These are phyloP conservation scores for Blastobotrys persicus DNA, from an alignment of 1,139 yeast species.

Conservation along the genomic window DNA sequence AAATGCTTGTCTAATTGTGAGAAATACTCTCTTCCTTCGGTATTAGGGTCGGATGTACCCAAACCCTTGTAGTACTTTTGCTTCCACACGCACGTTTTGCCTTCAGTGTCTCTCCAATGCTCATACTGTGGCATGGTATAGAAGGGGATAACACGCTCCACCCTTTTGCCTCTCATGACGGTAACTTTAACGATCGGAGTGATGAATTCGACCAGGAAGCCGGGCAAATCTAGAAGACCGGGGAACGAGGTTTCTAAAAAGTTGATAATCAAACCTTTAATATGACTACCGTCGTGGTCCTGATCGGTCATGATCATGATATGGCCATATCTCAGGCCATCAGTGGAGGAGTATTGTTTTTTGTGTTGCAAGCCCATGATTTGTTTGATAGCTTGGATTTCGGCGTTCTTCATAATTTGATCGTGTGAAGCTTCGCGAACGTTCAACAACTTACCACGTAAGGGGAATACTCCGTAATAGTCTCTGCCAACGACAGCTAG, in stretches of 20 bases:
- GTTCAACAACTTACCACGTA: constrained; percentile 90
- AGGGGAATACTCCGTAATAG: constrained; percentile 91
- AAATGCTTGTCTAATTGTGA: constrained; percentile 81
- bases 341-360: constrained; percentile 71
- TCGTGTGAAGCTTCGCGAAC: constrained; percentile 96
- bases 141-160: constrained; percentile 60
- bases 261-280: constrained; percentile 92
- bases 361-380: constrained; percentile 95
- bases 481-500: constrained; percentile 95
- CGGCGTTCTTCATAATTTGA: constrained; percentile 87
- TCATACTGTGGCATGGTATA: constrained; percentile 97
- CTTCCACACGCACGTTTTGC: constrained; percentile 74
- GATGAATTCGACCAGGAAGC: constrained; percentile 87
- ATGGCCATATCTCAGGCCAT: constrained; percentile 87
- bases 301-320: constrained; percentile 99
- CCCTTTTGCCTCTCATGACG: constrained; percentile 61
- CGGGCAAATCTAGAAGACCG: constrained; percentile 86
- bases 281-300: constrained; percentile 99
- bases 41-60: constrained; percentile 80
- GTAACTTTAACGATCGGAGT: constrained; percentile 96
- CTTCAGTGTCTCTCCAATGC: constrained; percentile 84
- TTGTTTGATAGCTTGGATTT: constrained; percentile 91
- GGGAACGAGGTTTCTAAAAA: constrained; percentile 94
- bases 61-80: constrained; percentile 98
- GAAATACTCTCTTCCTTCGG: constrained; percentile 88